A percentile compares a stretch with the other conserved stretches of the same genome.
Evolutionary conservation across 257 asterid genomes (phyloP).

Genomic region (Rehmannia glutinosa): DNA sequence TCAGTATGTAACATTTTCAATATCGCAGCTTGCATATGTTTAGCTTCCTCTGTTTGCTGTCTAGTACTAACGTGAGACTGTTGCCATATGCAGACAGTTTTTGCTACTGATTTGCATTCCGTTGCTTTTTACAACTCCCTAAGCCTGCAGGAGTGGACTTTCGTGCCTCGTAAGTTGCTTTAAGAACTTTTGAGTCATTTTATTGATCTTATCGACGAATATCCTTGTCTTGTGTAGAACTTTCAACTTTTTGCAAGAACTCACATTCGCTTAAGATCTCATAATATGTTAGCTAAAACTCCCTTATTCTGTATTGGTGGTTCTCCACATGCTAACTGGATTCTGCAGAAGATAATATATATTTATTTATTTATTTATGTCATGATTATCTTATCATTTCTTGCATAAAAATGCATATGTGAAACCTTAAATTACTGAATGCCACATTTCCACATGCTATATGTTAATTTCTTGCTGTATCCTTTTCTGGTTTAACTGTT

Average conservation of each 20-base stretch:
- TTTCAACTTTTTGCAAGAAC: not conserved
- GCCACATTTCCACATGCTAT: not conserved
- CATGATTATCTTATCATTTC: too few species aligned
- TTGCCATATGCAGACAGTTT: constrained; percentile 61
- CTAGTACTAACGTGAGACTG: constrained; percentile 16
- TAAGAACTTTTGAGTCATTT: not conserved
- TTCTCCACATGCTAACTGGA: not conserved
- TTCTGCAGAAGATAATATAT: not conserved
- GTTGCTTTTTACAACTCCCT: constrained; percentile 78
- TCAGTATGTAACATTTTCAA: not conserved
- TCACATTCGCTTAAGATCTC: not conserved
- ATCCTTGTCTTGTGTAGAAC: not conserved
- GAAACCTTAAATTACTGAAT: not conserved
- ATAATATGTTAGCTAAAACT: not conserved
- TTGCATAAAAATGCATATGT: not conserved
- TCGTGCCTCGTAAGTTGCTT: constrained; percentile 88
- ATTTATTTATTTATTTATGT: not conserved
- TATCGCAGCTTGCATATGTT: constrained; percentile 5
- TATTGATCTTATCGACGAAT: not conserved
- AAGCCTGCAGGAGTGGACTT: constrained; percentile 95
- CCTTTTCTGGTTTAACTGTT: not conserved
- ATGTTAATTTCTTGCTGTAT: not conserved
- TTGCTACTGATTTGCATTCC: constrained; percentile 93
- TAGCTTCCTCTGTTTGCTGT: constrained; percentile 1
- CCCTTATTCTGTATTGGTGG: not conserved